A percentile compares a stretch with the other conserved stretches of the same genome.
Evolutionary conservation across 805 yeast genomes (phyloP).

Genomic region (Saccharomyces kudriavzevii): DNA sequence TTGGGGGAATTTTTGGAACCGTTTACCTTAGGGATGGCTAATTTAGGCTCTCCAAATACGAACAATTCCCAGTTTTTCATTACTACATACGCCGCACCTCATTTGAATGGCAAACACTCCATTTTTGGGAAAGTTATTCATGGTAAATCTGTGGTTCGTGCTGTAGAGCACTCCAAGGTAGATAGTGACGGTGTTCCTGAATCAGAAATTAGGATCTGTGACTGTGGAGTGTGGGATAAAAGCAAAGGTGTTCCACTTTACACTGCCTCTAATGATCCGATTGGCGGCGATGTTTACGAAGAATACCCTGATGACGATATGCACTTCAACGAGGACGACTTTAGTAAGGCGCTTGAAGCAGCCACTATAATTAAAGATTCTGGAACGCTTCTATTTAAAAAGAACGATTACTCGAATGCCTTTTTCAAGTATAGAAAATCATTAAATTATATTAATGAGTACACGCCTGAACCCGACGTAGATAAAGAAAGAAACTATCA

Average conservation of each 20-base stretch:
- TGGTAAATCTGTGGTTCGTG: slow-evolving; percentile 65
- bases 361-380: slow-evolving; percentile 54
- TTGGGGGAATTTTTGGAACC: slow-evolving; percentile 33
- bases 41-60: slow-evolving; percentile 39
- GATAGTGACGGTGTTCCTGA: slow-evolving; percentile 38
- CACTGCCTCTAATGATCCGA: slow-evolving; percentile 51
- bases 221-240: slow-evolving; percentile 58
- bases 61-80: slow-evolving; percentile 68
- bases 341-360: slow-evolving; percentile 43
- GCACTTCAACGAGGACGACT: slow-evolving; percentile 49
- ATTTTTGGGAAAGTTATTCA: slow-evolving; percentile 64
- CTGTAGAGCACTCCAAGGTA: slow-evolving; percentile 46
- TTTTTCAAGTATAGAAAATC: slow-evolving; percentile 58
- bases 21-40: slow-evolving; percentile 59
- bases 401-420: slow-evolving; percentile 44
- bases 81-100: slow-evolving; percentile 61
- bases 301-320: slow-evolving; percentile 72
- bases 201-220: slow-evolving; percentile 39
- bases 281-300: slow-evolving; percentile 67
- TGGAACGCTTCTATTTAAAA: slow-evolving; percentile 53
- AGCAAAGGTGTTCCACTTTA: slow-evolving; percentile 47
- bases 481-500: slow-evolving; percentile 45
- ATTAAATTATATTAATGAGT: slow-evolving; percentile 61
- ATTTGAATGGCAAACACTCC: slow-evolving; percentile 66
- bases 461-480: slow-evolving; percentile 57